These are phyloP conservation scores for Microbotryum lychnidis-dioicae DNA, from an alignment of 1,284 basidiomycete genomes.

Conservation along the genomic window DNA sequence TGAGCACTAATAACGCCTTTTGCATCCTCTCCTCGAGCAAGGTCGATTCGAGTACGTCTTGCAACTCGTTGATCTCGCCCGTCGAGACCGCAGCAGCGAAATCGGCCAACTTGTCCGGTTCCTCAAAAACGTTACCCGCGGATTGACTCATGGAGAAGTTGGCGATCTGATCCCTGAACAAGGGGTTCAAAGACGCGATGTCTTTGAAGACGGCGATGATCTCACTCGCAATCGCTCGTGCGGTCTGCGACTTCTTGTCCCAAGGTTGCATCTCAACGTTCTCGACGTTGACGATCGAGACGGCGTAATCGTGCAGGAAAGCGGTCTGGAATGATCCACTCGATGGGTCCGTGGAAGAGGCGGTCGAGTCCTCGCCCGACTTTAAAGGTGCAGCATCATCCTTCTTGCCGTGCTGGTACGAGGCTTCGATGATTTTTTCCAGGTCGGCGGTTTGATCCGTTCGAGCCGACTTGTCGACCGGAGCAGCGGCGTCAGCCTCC, in stretches of 20 bases:
- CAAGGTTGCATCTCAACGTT: conserved; percentile 67
- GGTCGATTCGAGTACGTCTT: conserved; percentile 84
- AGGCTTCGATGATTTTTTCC: no score
- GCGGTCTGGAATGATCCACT: conserved; percentile 64
- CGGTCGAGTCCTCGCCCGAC: conserved; percentile 8
- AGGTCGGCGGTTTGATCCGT: no score
- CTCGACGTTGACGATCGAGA: conserved; percentile 85
- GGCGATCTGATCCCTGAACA: conserved; percentile 96
- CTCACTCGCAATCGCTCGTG: conserved; percentile 92
- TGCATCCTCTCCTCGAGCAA: conserved; percentile 81
- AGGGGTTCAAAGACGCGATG: conserved; percentile 90
- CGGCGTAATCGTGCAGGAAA: conserved; percentile 79
- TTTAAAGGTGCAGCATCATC: no score
- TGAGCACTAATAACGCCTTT: conserved; percentile 84
- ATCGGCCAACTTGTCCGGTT: conserved; percentile 95
- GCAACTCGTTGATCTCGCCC: conserved; percentile 81
- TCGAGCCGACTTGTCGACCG: no score
- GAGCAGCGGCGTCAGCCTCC: background rate
- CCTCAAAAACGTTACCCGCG: conserved; percentile 95
- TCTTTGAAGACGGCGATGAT: conserved; percentile 98
- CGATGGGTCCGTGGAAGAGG: conserved; percentile 32
- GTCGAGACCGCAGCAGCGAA: conserved; percentile 94
- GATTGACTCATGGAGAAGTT: conserved; percentile 94
- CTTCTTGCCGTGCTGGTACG: no score
- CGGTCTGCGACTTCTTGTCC: conserved; percentile 87